These are phyloP conservation scores for Oldenlandia corymbosa DNA, from an alignment of 257 asterid genomes.

Conservation along the genomic window DNA sequence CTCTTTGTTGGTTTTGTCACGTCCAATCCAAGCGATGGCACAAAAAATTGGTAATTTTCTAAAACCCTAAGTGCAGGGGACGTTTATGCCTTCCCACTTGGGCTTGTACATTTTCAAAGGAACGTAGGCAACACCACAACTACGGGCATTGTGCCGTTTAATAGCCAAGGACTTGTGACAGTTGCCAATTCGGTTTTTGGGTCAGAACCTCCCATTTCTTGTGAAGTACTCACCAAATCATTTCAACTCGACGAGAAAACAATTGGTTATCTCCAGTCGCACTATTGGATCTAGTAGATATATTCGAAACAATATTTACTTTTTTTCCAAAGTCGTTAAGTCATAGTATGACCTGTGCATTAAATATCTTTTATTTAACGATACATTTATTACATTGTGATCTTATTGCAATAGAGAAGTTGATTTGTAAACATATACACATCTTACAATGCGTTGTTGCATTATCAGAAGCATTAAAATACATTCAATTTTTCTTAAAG, in stretches of 20 bases:
- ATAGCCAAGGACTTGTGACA: constrained; percentile 32
- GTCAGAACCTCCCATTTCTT: constrained; percentile 20
- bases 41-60: constrained; percentile 25
- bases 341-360: too few relatives aligned
- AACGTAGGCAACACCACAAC: constrained; percentile 23
- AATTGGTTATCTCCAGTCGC: constrained; percentile 3
- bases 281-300: not conserved
- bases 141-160: constrained; percentile 19
- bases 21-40: constrained; percentile 22
- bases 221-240: constrained; percentile 15
- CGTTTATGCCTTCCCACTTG: constrained; percentile 29
- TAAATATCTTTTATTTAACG: too few relatives aligned
- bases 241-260: constrained; percentile 15
- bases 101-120: constrained; percentile 27
- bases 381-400: too few relatives aligned
- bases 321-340: too few relatives aligned
- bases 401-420: too few relatives aligned
- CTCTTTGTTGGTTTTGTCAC: constrained; percentile 28
- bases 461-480: too few relatives aligned
- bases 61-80: constrained; percentile 13
- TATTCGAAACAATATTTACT: too few relatives aligned
- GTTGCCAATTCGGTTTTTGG: constrained; percentile 33
- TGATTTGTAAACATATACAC: too few relatives aligned
- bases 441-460: too few relatives aligned
- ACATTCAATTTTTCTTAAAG: too few relatives aligned